These are phyloP conservation scores for Eutrema yunnanense DNA, from an alignment of 345 rosid genomes.

Conservation along the genomic window DNA sequence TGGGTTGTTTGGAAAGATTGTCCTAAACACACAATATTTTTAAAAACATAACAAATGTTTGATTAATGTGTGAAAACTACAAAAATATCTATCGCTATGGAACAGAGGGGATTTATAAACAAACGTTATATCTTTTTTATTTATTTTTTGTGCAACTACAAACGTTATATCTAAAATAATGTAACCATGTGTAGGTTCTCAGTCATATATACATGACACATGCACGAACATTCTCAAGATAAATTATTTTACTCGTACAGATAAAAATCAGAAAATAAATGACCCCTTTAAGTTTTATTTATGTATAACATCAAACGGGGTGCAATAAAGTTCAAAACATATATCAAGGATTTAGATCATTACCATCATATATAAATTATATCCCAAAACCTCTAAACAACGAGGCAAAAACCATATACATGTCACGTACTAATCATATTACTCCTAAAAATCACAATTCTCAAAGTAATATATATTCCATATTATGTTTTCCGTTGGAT, in stretches of 20 bases:
- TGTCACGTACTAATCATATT: conserved; percentile 21
- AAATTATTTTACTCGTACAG: neutral
- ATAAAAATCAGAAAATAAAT: neutral
- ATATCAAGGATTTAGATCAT: conserved; percentile 10
- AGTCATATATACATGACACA: neutral
- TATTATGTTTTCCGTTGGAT: neutral
- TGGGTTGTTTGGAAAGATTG: neutral
- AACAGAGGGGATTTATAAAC: neutral
- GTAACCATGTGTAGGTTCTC: neutral
- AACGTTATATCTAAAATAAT: neutral
- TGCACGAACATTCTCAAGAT: neutral
- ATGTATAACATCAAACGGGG: conserved; percentile 15
- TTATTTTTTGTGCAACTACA: no score
- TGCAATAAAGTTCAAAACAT: neutral
- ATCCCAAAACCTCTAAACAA: conserved; percentile 27
- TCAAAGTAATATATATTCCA: conserved; percentile 21
- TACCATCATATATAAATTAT: neutral
- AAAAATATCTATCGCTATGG: neutral
- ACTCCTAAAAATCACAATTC: conserved; percentile 24
- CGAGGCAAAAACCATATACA: conserved; percentile 34
- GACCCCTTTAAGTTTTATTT: conserved; percentile 19
- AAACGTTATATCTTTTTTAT: neutral
- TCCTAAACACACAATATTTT: no score
- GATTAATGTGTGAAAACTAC: neutral
- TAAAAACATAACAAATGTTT: neutral